Evolutionary conservation across 2,329 filamentous ascomycete species (phyloP).

Genomic region (Colletotrichum sp.): DNA sequence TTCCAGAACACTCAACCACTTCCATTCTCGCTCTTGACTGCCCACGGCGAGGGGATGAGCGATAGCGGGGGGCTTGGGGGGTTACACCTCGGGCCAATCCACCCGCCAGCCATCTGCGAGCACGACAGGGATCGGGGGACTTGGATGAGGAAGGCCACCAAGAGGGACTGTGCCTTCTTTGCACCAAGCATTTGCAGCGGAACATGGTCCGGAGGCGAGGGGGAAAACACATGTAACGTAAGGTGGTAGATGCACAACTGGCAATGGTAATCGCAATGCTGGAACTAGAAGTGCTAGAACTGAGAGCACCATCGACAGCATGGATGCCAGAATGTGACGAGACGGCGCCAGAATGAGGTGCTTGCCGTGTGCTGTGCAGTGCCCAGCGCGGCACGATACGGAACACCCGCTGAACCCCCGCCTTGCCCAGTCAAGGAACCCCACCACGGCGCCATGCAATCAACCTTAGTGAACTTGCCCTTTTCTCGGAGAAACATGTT

Average conservation of each 20-base stretch:
- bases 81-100: background rate
- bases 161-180: background rate
- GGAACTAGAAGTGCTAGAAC: background rate
- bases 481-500: background rate
- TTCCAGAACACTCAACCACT: background rate
- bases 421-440: background rate
- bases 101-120: background rate
- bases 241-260: background rate
- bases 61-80: background rate
- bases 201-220: background rate
- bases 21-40: background rate
- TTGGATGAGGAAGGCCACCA: background rate
- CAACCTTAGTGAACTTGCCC: background rate
- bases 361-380: background rate
- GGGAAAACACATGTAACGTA: background rate
- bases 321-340: background rate
- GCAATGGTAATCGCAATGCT: background rate
- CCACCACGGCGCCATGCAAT: background rate
- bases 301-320: background rate
- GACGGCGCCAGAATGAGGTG: background rate
- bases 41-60: background rate
- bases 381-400: background rate
- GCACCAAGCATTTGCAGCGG: background rate
- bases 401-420: background rate
- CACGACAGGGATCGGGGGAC: background rate